A percentile compares a stretch with the other conserved stretches of the same genome.
Evolutionary conservation across 2,329 filamentous ascomycete species (phyloP).

Genomic region (Chrysosphaeria jannelii): DNA sequence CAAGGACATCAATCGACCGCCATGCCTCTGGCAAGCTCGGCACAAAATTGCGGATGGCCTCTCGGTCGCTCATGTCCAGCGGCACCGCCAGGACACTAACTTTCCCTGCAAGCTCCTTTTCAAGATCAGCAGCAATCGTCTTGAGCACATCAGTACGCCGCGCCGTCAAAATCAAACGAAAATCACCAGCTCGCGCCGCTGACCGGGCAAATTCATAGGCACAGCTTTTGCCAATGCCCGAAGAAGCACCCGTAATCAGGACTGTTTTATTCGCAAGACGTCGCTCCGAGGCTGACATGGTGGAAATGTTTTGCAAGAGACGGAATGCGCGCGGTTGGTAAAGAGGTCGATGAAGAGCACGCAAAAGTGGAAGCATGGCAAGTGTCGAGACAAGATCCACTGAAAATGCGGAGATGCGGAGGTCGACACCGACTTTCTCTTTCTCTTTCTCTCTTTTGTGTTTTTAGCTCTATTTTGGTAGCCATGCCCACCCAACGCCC

Average conservation of each 20-base stretch:
- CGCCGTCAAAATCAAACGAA: slow-evolving; percentile 74
- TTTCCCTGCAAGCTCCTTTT: slow-evolving; percentile 49
- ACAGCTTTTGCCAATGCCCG: slow-evolving; percentile 57
- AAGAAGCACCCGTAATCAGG: slow-evolving; percentile 72
- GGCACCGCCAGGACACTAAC: slow-evolving; percentile 60
- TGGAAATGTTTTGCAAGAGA: slow-evolving; percentile 1
- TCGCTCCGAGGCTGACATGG: slow-evolving; percentile 19
- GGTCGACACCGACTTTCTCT: no score
- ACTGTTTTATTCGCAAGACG: slow-evolving; percentile 85
- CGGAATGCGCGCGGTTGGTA: no score
- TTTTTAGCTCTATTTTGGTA: no score
- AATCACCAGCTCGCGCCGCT: slow-evolving; percentile 26
- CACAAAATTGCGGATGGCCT: slow-evolving; percentile 46
- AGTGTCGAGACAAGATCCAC: no score
- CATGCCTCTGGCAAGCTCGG: slow-evolving; percentile 48
- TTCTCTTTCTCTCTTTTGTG: no score
- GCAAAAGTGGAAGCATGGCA: no score
- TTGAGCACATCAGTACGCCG: slow-evolving; percentile 51
- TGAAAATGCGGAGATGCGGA: no score
- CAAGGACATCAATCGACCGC: slow-evolving; percentile 56
- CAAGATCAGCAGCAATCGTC: slow-evolving; percentile 47
- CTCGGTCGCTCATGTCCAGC: slow-evolving; percentile 60
- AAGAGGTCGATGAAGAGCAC: no score
- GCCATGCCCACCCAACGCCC: no score
- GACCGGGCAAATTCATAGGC: slow-evolving; percentile 88